Percentiles rank a stretch among this genome's conserved stretches.
phyloP scores from a whole-genome alignment of 2,329 filamentous ascomycete genomes.

The Colletotrichum viniferum region DNA sequence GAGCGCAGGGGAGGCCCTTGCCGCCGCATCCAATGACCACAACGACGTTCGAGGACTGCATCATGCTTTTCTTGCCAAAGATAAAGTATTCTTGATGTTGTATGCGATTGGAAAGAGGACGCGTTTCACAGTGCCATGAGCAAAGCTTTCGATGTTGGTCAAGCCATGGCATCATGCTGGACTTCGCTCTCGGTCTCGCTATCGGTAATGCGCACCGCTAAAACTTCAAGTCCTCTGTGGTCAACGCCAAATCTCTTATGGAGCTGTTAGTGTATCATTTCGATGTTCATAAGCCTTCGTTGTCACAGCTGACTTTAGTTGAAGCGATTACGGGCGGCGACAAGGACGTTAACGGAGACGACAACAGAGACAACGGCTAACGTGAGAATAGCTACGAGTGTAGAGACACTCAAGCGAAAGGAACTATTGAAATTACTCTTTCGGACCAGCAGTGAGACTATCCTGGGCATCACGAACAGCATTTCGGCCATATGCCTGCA shows the following conservation, averaged over 20 bases:
- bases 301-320: neutral
- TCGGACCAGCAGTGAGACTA: fast-evolving
- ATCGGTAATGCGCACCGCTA: neutral
- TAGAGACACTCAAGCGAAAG: no score
- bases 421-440: neutral
- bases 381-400: fast-evolving
- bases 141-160: neutral
- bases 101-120: neutral
- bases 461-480: neutral
- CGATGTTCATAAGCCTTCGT: fast-evolving
- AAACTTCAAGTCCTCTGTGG: fast-evolving
- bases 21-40: neutral
- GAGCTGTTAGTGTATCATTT: fast-evolving
- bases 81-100: neutral
- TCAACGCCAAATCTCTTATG: fast-evolving
- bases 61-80: neutral
- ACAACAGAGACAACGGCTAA: neutral
- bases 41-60: neutral
- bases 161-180: neutral
- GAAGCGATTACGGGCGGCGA: fast-evolving
- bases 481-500: fast-evolving
- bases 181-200: neutral
- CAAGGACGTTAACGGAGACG: neutral
- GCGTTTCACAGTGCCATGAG: neutral
- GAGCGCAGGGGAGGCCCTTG: neutral